Evolutionary conservation across 2,329 filamentous ascomycete genomes (phyloP).

Genomic region (Verticillium dahliae): DNA sequence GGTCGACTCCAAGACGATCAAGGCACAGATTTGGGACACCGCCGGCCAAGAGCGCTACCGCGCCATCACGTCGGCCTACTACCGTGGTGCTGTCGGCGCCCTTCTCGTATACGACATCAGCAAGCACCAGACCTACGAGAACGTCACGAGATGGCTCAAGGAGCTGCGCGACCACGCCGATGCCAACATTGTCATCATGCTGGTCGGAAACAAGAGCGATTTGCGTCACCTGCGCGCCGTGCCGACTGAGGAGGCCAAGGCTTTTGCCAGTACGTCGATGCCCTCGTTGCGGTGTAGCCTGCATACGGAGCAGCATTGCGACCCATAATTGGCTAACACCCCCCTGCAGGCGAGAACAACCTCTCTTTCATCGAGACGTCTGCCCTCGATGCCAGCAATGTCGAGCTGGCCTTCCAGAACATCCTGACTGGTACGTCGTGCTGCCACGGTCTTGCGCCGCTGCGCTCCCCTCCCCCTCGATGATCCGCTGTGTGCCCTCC

Average conservation of each 20-base stretch:
- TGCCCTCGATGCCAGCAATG: slow-evolving; percentile 96
- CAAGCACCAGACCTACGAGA: slow-evolving; percentile 99
- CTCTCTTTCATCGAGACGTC: slow-evolving; percentile 99
- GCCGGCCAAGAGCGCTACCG: slow-evolving; percentile 98
- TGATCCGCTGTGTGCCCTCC: neutral
- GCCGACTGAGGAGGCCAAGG: slow-evolving; percentile 94
- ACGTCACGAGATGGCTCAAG: slow-evolving; percentile 98
- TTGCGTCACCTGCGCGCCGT: slow-evolving; percentile 96
- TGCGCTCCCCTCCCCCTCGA: slow-evolving; percentile 2
- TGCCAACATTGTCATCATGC: slow-evolving; percentile 98
- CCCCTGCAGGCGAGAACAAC: slow-evolving; percentile 77
- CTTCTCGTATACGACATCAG: slow-evolving; percentile 99
- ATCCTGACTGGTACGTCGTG: slow-evolving; percentile 82
- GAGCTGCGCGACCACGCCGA: slow-evolving; percentile 97
- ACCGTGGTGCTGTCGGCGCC: slow-evolving; percentile 93
- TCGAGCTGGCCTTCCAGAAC: slow-evolving; percentile 98
- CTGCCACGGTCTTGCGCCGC: neutral
- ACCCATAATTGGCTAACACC: slow-evolving; percentile 1
- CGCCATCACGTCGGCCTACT: slow-evolving; percentile 98
- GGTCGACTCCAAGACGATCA: slow-evolving; percentile 99
- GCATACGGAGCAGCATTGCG: neutral
- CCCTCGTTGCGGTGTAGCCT: slow-evolving; percentile 9
- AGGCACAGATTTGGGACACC: slow-evolving; percentile 99
- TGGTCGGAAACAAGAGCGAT: slow-evolving; percentile 99
- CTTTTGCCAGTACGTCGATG: slow-evolving; percentile 75